A percentile compares a stretch with the other conserved stretches of the same genome.
Evolutionary conservation across 148 eudicot species (phyloP).

Genomic region (Dysphania ambrosioides): DNA sequence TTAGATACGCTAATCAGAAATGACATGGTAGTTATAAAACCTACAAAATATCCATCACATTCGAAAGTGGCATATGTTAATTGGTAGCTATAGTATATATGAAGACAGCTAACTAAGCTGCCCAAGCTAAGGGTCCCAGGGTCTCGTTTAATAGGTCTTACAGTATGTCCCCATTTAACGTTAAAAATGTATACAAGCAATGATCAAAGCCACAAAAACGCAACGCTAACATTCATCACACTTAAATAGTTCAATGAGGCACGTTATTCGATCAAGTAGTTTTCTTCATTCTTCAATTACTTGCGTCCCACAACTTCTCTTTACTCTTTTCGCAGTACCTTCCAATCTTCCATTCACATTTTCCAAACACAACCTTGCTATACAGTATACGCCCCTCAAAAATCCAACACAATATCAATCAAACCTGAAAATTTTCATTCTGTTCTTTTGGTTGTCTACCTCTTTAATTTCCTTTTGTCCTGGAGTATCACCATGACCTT

Average conservation of each 20-base stretch:
- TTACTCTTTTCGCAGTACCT: no score
- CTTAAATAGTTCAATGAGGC: conserved; percentile 37
- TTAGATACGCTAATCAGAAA: no score
- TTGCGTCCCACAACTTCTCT: conserved; percentile 46
- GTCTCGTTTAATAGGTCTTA: not conserved
- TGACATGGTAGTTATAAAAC: no score
- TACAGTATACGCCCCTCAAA: conserved; percentile 1
- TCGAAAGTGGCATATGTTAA: no score
- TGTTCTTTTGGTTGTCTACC: not conserved
- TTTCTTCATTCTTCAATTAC: conserved; percentile 22
- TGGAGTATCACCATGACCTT: no score
- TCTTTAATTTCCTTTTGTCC: not conserved
- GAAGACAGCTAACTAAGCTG: conserved; percentile 20
- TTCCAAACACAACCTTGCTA: no score
- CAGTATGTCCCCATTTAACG: conserved; percentile 3
- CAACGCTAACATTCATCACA: conserved; percentile 15
- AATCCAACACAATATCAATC: conserved; percentile 8
- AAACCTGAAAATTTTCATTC: not conserved
- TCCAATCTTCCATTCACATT: conserved; percentile 10
- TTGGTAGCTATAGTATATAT: no score
- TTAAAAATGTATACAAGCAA: not conserved
- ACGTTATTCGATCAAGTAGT: conserved; percentile 36
- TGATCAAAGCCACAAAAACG: conserved; percentile 1
- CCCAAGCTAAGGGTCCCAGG: conserved; percentile 9
- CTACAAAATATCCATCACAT: no score